phyloP scores from a whole-genome alignment of 805 yeast genomes.

The Martiniozyma abietophila region DNA sequence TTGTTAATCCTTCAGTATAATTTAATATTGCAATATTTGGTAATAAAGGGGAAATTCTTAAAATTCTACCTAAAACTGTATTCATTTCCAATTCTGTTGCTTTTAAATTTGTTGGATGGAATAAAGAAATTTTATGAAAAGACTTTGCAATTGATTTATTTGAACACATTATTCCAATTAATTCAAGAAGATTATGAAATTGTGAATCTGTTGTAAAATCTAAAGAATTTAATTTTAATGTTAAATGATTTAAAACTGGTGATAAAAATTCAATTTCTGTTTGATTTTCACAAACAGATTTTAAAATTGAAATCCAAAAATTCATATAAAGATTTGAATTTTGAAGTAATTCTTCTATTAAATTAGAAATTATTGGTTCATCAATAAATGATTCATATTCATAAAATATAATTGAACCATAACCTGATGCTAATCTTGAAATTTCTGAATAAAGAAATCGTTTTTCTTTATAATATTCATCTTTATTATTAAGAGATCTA shows the following conservation, averaged over 20 bases:
- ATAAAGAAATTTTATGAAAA: slow-evolving; percentile 48
- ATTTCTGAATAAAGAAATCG: slow-evolving; percentile 36
- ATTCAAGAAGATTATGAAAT: slow-evolving; percentile 44
- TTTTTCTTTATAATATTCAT: slow-evolving; percentile 30
- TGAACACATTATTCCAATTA: slow-evolving; percentile 48
- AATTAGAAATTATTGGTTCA: slow-evolving; percentile 26
- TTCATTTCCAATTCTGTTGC: slow-evolving; percentile 48
- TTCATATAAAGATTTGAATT: slow-evolving; percentile 25
- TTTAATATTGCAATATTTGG: slow-evolving; percentile 38
- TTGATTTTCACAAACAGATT: slow-evolving; percentile 58
- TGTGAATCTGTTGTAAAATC: slow-evolving; percentile 40
- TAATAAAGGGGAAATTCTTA: slow-evolving; percentile 65
- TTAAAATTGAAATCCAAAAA: slow-evolving; percentile 47
- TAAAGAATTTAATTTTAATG: slow-evolving; percentile 27
- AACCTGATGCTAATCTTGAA: slow-evolving; percentile 43
- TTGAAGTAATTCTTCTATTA: slow-evolving; percentile 20
- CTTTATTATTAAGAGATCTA: slow-evolving; percentile 35
- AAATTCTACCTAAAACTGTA: slow-evolving; percentile 69
- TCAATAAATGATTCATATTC: slow-evolving; percentile 53
- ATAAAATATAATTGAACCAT: slow-evolving; percentile 61
- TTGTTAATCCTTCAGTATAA: slow-evolving; percentile 31
- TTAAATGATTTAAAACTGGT: slow-evolving; percentile 38
- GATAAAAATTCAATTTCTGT: slow-evolving; percentile 50
- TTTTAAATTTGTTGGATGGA: slow-evolving; percentile 37
- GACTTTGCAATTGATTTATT: slow-evolving; percentile 53